phyloP scores from a whole-genome alignment of 169 alveolate species.

The Toxoplasma gondii region DNA sequence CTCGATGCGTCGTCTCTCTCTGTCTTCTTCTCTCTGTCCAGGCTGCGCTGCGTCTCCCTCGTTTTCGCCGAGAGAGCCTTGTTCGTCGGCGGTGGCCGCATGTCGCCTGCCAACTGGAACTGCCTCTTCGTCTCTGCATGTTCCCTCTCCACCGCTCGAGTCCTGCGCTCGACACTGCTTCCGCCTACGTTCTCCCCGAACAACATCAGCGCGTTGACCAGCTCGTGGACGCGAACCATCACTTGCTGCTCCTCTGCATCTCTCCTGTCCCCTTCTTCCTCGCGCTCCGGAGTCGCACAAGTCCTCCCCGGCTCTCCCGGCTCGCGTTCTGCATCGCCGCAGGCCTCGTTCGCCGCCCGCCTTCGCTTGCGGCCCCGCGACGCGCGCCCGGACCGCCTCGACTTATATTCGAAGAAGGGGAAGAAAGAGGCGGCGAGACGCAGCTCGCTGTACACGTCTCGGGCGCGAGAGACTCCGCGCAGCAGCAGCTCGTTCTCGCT shows the following conservation, averaged over 20 bases:
- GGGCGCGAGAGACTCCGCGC: background rate
- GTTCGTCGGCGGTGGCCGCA: too few species aligned
- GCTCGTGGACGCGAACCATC: slow-evolving; percentile 1
- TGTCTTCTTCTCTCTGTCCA: too few species aligned
- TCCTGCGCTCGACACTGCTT: background rate
- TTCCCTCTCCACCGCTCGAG: background rate
- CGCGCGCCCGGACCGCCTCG: background rate
- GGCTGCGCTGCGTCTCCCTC: too few species aligned
- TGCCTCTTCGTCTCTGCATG: background rate
- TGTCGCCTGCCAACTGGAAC: too few species aligned
- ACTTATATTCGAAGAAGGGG: background rate
- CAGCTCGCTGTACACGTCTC: slow-evolving; percentile 19
- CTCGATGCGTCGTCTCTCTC: too few species aligned
- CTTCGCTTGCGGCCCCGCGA: background rate
- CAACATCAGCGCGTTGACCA: background rate
- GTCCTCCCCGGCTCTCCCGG: background rate
- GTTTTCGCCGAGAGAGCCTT: too few species aligned
- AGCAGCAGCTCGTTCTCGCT: background rate
- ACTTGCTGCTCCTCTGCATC: background rate
- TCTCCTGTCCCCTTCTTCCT: background rate
- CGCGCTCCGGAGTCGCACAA: background rate
- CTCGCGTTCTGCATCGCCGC: background rate
- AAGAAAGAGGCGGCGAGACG: background rate
- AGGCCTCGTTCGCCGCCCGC: background rate
- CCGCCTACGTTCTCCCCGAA: background rate